A percentile compares a stretch with the other conserved stretches of the same genome.
Evolutionary conservation across 306 rosid genomes (phyloP).

Genomic region (Cicer pinnatifidum): DNA sequence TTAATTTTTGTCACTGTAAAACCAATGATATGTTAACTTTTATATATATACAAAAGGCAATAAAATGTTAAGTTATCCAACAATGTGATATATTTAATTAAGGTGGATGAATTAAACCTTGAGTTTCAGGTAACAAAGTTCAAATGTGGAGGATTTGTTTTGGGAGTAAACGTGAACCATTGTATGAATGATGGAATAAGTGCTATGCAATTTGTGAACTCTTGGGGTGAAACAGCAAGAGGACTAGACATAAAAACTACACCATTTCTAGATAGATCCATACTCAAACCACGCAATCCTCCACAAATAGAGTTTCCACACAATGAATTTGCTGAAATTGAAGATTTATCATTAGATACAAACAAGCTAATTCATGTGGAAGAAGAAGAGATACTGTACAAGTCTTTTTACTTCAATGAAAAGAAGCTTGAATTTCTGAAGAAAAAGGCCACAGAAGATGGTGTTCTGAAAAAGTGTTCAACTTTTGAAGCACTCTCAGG

Average conservation of each 20-base stretch:
- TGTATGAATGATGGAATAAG: constrained; percentile 71
- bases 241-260: constrained; percentile 58
- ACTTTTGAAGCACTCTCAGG: constrained; percentile 74
- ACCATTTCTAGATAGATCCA: constrained; percentile 69
- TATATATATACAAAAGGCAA: too few species aligned
- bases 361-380: constrained; percentile 44
- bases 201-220: constrained; percentile 75
- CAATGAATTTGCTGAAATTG: constrained; percentile 67
- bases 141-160: constrained; percentile 78
- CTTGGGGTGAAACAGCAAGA: constrained; percentile 75
- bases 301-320: constrained; percentile 63
- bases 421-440: constrained; percentile 61
- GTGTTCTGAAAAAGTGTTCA: constrained; percentile 59
- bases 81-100: background rate
- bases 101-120: background rate
- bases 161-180: constrained; percentile 68
- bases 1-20: too few species aligned
- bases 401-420: constrained; percentile 60
- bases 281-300: constrained; percentile 67
- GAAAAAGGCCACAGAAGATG: constrained; percentile 63
- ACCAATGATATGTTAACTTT: too few species aligned
- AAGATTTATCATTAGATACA: constrained; percentile 67
- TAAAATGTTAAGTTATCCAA: too few species aligned
- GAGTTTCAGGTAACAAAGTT: constrained; percentile 65
- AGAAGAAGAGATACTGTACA: constrained; percentile 60